Base-by-base conservation (phyloP, 768 basidiomycete species). In the Krasilnikovozyma curviuscula region DNA sequence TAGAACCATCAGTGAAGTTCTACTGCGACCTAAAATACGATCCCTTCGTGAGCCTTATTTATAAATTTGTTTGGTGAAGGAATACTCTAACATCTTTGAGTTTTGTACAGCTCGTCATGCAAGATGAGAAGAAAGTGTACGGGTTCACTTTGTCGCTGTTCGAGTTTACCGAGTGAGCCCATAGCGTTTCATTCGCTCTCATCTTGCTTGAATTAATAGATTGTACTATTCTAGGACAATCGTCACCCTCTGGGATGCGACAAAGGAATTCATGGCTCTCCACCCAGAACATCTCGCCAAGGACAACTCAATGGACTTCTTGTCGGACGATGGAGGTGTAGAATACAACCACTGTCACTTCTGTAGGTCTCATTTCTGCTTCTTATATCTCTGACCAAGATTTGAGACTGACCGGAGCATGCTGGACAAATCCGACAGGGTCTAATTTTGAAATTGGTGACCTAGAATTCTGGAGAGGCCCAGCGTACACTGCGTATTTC, bases 361-460 rank as follows among this genome's bases (percentile, higher is more conserved):
- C 79, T 55, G 5, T 12, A 6, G 18, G 16, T 41, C 21, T 41
- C 40, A 5, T 18, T 34, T 34, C 12, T 10, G 18, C 10, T 37
- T 37, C 35, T 10, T 37, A 18, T 7, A 37, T 37, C 35, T n/a
- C 35, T 18, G 35, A 19, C 27, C 47, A 44, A 84, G 83, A 83
- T 68, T 88, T n/a, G n/a, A n/a, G n/a, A n/a, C n/a, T n/a, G n/a
- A n/a, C n/a, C n/a, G n/a, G n/a, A n/a, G n/a, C n/a, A n/a, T n/a
- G n/a, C n/a, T n/a, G n/a, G n/a, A n/a, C n/a, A n/a, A n/a, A n/a
- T n/a, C n/a, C n/a, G n/a, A n/a, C n/a, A n/a, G n/a, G 84, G 84
- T 82, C 77, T 55, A 93, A 89, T 64, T 91, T 93, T 57, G 86
- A 91, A 62, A 91, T 93, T 50, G 86, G 46, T 14, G 72, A 77